phyloP scores from a whole-genome alignment of 2,329 filamentous ascomycete genomes.

The Neodidymelliopsis sp. region DNA sequence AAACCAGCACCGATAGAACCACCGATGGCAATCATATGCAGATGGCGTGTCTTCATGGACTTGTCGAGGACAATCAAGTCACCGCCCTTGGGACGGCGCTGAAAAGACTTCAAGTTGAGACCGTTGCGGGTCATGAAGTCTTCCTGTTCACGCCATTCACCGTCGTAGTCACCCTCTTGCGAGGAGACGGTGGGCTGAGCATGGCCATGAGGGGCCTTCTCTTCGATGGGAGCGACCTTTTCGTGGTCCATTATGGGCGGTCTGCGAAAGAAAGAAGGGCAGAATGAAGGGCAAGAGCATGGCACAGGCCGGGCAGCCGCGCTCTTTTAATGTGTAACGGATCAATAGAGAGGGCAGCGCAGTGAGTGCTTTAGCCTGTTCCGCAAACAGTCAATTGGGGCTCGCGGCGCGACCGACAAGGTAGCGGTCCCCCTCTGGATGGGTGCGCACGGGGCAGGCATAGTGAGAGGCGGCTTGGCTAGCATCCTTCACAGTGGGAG shows the following conservation, averaged over 20 bases:
- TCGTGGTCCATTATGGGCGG: constrained; percentile 38
- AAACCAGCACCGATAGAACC: constrained; percentile 69
- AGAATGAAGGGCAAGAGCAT: constrained; percentile 11
- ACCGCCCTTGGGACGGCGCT: constrained; percentile 40
- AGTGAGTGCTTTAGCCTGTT: constrained; percentile 26
- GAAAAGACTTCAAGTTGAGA: constrained; percentile 45
- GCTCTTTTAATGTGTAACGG: constrained; percentile 36
- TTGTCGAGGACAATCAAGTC: constrained; percentile 42
- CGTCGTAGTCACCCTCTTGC: constrained; percentile 12
- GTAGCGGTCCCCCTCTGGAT: constrained; percentile 25
- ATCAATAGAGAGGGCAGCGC: constrained; percentile 35
- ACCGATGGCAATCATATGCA: constrained; percentile 87
- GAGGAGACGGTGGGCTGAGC: constrained; percentile 25
- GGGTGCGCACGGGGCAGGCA: constrained; percentile 26
- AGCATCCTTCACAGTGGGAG: constrained; percentile 21
- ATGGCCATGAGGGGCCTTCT: constrained; percentile 33
- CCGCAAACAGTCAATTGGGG: constrained; percentile 19
- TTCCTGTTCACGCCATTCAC: constrained; percentile 42
- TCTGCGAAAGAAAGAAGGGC: constrained; percentile 22
- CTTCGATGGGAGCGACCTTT: constrained; percentile 30
- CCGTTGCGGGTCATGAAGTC: constrained; percentile 48
- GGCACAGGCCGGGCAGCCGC: constrained; percentile 9
- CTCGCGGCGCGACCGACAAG: constrained; percentile 37
- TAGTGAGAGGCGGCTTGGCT: constrained; percentile 32
- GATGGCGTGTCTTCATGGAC: constrained; percentile 64